These are phyloP conservation scores for Saxispiralis lemnorum DNA, from an alignment of 495 filamentous ascomycete genomes.

Conservation along the genomic window DNA sequence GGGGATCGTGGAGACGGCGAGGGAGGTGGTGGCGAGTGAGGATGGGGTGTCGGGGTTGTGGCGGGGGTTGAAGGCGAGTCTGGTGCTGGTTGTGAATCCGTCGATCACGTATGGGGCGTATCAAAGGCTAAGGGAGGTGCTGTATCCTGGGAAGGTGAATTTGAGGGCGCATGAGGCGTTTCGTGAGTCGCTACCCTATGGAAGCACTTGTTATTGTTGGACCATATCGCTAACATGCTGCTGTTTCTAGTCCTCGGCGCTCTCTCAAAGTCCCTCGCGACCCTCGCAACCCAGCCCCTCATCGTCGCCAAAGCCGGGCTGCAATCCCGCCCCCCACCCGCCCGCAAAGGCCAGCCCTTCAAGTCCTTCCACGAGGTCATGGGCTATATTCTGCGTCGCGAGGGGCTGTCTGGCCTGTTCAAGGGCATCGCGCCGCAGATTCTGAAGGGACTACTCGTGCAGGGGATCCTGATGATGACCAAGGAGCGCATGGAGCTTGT, in stretches of 20 bases:
- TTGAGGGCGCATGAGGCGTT: constrained; percentile 83
- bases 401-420: constrained; percentile 68
- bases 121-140: constrained; percentile 60
- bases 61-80: constrained; percentile 87
- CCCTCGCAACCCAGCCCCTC: constrained; percentile 80
- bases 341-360: constrained; percentile 76
- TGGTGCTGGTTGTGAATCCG: constrained; percentile 92
- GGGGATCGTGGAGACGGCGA: constrained; percentile 72
- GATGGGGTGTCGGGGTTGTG: constrained; percentile 82
- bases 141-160: constrained; percentile 62
- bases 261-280: constrained; percentile 82
- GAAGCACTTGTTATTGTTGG: not conserved
- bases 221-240: constrained; percentile 14
- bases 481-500: constrained; percentile 91
- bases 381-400: constrained; percentile 74
- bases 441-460: constrained; percentile 78
- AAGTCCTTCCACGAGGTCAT: constrained; percentile 92
- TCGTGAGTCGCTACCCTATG: constrained; percentile 36
- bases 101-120: constrained; percentile 98
- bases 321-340: constrained; percentile 77
- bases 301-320: constrained; percentile 97
- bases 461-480: constrained; percentile 97
- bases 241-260: constrained; percentile 58
- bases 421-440: constrained; percentile 95
- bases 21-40: constrained; percentile 74